Conservation (phyloP, 176 grass and related monocot genomes). For the Triticum monococcum region DNA sequence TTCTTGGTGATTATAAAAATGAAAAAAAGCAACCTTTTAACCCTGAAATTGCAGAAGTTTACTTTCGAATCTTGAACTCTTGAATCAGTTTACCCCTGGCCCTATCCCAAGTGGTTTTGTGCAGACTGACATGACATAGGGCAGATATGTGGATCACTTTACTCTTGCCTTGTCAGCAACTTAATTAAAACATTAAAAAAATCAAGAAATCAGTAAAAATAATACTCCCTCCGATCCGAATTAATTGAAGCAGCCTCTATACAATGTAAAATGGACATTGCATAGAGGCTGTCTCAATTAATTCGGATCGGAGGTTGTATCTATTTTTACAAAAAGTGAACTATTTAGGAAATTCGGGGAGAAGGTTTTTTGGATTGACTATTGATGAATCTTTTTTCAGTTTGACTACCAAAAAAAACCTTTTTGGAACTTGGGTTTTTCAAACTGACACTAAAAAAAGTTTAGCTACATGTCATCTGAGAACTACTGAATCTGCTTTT, state of each 20-base stretch:
- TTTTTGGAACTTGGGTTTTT: not conserved
- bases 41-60: not conserved
- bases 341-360: no score
- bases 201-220: not conserved
- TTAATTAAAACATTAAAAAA: not conserved
- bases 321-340: not conserved
- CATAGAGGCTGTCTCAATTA: no score
- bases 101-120: not conserved
- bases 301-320: no score
- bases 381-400: no score
- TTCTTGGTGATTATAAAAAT: not conserved
- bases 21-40: not conserved
- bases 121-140: not conserved
- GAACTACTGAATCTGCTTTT: not conserved
- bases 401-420: no score
- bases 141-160: not conserved
- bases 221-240: not conserved
- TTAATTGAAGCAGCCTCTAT: no score
- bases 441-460: not conserved
- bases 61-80: conserved; percentile 4
- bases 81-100: not conserved
- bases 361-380: no score
- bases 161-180: not conserved
- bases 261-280: no score
- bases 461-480: not conserved